Evolutionary conservation across 345 rosid species (phyloP).

Genomic region (Viola odorata): DNA sequence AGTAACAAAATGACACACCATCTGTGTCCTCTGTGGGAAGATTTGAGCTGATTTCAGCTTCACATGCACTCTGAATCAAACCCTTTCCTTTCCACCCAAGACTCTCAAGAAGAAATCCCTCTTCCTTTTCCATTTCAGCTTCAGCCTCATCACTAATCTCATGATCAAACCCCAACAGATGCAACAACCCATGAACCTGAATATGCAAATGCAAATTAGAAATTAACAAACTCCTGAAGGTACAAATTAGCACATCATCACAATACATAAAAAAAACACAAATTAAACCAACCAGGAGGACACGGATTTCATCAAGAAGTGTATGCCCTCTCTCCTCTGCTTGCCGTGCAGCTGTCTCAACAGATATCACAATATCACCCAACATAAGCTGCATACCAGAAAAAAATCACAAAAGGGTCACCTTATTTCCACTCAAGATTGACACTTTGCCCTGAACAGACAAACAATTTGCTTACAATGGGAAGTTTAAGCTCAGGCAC

Average conservation of each 20-base stretch:
- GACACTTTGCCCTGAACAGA: neutral
- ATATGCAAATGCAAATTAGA: neutral
- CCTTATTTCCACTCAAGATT: neutral
- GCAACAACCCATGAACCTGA: slow-evolving; percentile 92
- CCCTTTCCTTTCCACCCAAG: slow-evolving; percentile 98
- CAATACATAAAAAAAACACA: slow-evolving; percentile 3
- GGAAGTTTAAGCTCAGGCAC: slow-evolving; percentile 74
- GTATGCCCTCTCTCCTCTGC: slow-evolving; percentile 89
- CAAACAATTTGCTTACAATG: slow-evolving; percentile 42
- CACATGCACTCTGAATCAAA: slow-evolving; percentile 75
- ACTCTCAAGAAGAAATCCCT: slow-evolving; percentile 60
- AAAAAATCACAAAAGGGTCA: neutral
- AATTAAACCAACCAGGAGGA: slow-evolving; percentile 65
- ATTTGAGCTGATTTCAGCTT: slow-evolving; percentile 33
- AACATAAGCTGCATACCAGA: slow-evolving; percentile 68
- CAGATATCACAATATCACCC: slow-evolving; percentile 92
- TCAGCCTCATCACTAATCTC: slow-evolving; percentile 91
- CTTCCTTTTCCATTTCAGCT: slow-evolving; percentile 91
- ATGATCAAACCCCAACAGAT: slow-evolving; percentile 93
- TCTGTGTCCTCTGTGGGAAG: slow-evolving; percentile 38
- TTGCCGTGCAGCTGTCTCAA: slow-evolving; percentile 86
- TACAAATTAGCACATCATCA: neutral
- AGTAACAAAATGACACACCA: slow-evolving; percentile 38
- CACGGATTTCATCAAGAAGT: slow-evolving; percentile 85
- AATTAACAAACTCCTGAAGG: neutral